Conservation (phyloP, 495 filamentous ascomycete genomes). For the Immersiella caudata region DNA sequence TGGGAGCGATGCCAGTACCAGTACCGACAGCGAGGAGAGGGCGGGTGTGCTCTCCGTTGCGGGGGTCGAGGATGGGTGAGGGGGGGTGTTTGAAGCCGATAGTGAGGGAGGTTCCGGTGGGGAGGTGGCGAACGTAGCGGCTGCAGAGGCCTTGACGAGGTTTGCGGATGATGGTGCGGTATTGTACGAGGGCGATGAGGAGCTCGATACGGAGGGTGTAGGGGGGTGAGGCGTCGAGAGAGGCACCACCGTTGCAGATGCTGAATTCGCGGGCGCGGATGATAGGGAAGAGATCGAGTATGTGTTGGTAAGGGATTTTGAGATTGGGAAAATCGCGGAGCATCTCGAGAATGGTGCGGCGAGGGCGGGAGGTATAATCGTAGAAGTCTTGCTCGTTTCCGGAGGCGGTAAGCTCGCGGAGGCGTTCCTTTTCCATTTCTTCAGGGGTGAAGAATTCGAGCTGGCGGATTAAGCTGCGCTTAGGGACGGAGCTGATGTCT, state of each 20-base stretch:
- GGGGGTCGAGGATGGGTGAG: conserved; percentile 20
- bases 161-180: conserved; percentile 83
- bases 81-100: conserved; percentile 52
- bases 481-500: conserved; percentile 86
- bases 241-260: conserved; percentile 71
- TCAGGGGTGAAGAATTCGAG: conserved; percentile 75
- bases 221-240: background rate
- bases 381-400: conserved; percentile 85
- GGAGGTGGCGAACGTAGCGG: conserved; percentile 72
- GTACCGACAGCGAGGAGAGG: conserved; percentile 83
- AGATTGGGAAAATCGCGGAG: conserved; percentile 87
- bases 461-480: conserved; percentile 77
- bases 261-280: conserved; percentile 85
- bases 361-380: conserved; percentile 92
- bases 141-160: conserved; percentile 89
- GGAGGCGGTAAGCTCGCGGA: conserved; percentile 77
- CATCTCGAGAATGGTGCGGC: conserved; percentile 88
- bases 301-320: conserved; percentile 74
- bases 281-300: conserved; percentile 69
- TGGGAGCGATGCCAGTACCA: conserved; percentile 89
- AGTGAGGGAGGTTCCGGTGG: conserved; percentile 56
- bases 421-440: conserved; percentile 73
- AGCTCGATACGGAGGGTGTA: conserved; percentile 63
- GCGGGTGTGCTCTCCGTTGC: conserved; percentile 16
- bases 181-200: conserved; percentile 88